Evolutionary conservation across 495 filamentous ascomycete species (phyloP).

Genomic region (Xylaria cubensis): DNA sequence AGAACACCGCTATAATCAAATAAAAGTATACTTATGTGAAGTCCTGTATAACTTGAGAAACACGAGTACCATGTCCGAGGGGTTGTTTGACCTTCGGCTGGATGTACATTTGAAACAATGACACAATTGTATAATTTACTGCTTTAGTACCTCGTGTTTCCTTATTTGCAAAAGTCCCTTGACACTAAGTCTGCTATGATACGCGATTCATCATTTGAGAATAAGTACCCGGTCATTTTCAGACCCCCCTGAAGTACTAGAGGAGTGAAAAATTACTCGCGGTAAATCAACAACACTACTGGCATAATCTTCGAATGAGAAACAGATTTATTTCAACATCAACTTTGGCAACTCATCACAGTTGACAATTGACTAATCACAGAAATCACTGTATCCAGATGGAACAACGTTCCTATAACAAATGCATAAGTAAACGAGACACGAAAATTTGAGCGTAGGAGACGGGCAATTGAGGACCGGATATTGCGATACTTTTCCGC

Average conservation of each 20-base stretch:
- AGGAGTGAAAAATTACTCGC: no score
- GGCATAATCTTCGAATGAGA: no score
- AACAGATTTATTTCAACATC: no score
- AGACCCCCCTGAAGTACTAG: neutral
- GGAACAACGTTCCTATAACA: no score
- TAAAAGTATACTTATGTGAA: neutral
- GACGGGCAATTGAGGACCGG: no score
- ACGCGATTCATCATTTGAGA: neutral
- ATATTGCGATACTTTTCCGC: no score
- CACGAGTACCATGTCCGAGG: neutral
- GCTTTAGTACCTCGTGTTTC: neutral
- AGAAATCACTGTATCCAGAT: no score
- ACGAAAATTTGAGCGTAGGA: no score
- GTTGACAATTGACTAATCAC: no score
- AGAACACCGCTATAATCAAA: neutral
- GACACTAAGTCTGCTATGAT: neutral
- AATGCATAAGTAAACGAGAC: no score
- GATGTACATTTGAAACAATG: neutral
- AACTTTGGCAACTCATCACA: no score
- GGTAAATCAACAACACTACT: no score
- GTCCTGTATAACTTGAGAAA: neutral
- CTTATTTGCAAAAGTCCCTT: neutral
- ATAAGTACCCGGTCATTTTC: neutral
- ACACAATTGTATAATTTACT: neutral
- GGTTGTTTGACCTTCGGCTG: neutral